Percentiles rank a stretch among this genome's conserved stretches.
Conservation (phyloP, 805 yeast genomes). For the Candida fluviatilis region DNA sequence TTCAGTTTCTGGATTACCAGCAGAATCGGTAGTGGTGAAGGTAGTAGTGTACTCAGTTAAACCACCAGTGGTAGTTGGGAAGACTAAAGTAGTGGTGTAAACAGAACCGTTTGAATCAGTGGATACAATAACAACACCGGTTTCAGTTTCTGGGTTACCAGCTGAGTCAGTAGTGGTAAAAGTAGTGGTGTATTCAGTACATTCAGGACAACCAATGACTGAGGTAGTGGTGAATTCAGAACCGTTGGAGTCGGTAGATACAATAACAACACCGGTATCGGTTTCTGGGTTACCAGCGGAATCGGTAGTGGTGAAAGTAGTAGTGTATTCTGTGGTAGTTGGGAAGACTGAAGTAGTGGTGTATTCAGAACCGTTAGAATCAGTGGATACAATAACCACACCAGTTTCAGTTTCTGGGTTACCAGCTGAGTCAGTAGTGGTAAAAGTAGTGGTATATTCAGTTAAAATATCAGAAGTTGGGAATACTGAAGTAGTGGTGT, state of each 20-base stretch:
- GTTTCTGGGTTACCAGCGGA: slow-evolving; percentile 11
- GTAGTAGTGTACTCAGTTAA: slow-evolving; percentile 7
- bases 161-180: too few species aligned
- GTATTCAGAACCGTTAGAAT: slow-evolving; percentile 7
- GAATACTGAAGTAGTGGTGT: slow-evolving; percentile 7
- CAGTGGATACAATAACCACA: slow-evolving; percentile 12
- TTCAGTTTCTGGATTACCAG: slow-evolving; percentile 7
- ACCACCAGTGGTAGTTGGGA: background rate
- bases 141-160: too few species aligned
- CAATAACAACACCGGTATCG: slow-evolving; percentile 11
- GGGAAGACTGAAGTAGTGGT: too few species aligned
- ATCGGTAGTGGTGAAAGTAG: slow-evolving; percentile 9
- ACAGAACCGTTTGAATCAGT: slow-evolving; percentile 5
- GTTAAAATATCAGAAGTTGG: too few species aligned
- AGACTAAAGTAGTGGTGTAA: background rate
- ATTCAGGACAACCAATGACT: too few species aligned
- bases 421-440: slow-evolving; percentile 7
- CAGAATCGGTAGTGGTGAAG: slow-evolving; percentile 7
- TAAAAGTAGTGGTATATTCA: slow-evolving; percentile 11
- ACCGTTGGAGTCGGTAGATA: slow-evolving; percentile 15
- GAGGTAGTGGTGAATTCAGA: slow-evolving; percentile 11
- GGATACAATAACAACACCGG: slow-evolving; percentile 5
- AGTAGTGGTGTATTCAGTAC: too few species aligned
- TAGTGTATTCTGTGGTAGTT: too few species aligned
- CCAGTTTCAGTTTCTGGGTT: slow-evolving; percentile 8